Percentiles rank a stretch among this genome's conserved stretches.
These are phyloP conservation scores for Inga oerstediana DNA, from an alignment of 306 rosid genomes.

Conservation along the genomic window DNA sequence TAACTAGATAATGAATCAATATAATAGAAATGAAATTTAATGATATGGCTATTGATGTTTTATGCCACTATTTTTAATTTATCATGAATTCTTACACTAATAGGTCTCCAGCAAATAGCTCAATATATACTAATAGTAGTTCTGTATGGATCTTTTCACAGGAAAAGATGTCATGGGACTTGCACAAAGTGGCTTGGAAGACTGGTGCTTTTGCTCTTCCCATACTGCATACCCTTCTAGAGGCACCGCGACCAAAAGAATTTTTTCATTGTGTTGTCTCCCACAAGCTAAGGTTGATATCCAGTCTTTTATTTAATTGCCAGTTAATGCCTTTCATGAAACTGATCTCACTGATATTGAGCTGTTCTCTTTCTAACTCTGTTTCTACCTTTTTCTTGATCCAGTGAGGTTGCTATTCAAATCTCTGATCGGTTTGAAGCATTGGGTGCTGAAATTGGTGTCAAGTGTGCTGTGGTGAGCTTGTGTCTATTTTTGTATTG, in stretches of 20 bases:
- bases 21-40: background rate
- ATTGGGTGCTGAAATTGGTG: conserved; percentile 71
- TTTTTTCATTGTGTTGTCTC: conserved; percentile 78
- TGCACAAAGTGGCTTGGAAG: conserved; percentile 90
- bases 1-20: background rate
- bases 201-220: conserved; percentile 98
- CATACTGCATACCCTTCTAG: conserved; percentile 76
- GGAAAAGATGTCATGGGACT: conserved; percentile 95
- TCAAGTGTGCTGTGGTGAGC: conserved; percentile 89
- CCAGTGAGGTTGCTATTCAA: conserved; percentile 94
- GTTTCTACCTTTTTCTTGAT: conserved; percentile 24
- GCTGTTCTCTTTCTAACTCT: conserved; percentile 6
- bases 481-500: background rate
- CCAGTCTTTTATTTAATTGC: conserved; percentile 17
- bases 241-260: conserved; percentile 58
- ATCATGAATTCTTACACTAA: background rate
- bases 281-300: conserved; percentile 68
- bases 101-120: background rate
- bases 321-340: background rate
- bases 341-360: conserved; percentile 2
- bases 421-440: conserved; percentile 90
- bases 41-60: background rate
- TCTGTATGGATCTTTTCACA: conserved; percentile 33
- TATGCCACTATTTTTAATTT: background rate
- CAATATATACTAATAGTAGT: background rate